Evolutionary conservation across 2,329 filamentous ascomycete species (phyloP).

Genomic region (Onygenales sp.): DNA sequence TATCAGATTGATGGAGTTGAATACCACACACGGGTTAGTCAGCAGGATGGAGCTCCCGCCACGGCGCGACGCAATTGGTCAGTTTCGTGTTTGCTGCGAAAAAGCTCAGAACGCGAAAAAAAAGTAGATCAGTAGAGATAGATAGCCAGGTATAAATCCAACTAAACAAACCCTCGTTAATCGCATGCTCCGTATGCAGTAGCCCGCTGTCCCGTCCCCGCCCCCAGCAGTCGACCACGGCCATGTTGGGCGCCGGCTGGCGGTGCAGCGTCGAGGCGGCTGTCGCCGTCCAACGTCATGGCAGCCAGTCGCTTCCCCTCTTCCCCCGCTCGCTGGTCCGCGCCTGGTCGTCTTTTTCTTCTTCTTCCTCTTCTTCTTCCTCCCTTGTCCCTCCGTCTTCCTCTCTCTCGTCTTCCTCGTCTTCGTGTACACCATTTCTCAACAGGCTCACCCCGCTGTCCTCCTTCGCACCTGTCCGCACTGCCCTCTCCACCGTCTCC

Average conservation of each 20-base stretch:
- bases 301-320: not conserved
- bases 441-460: conserved; percentile 7
- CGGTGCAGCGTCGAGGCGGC: not conserved
- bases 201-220: too few relatives aligned
- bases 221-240: too few relatives aligned
- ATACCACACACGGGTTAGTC: not conserved
- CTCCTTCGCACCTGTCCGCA: conserved; percentile 9
- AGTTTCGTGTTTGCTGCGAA: too few relatives aligned
- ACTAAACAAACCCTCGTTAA: too few relatives aligned
- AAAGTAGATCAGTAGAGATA: too few relatives aligned
- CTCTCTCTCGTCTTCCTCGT: conserved; percentile 12
- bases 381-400: not conserved
- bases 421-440: conserved; percentile 8
- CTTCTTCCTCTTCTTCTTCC: not conserved
- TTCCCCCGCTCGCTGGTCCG: conserved; percentile 1
- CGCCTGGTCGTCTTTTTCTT: not conserved
- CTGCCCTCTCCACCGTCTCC: conserved; percentile 12
- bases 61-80: not conserved
- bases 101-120: too few relatives aligned
- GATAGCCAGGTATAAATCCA: too few relatives aligned
- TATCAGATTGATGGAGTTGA: not conserved
- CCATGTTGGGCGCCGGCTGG: not conserved
- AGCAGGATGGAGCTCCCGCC: not conserved
- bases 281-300: not conserved
- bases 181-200: too few relatives aligned